Base-by-base conservation (phyloP, 441 rosid genomes). In the Aleurites moluccanus region DNA sequence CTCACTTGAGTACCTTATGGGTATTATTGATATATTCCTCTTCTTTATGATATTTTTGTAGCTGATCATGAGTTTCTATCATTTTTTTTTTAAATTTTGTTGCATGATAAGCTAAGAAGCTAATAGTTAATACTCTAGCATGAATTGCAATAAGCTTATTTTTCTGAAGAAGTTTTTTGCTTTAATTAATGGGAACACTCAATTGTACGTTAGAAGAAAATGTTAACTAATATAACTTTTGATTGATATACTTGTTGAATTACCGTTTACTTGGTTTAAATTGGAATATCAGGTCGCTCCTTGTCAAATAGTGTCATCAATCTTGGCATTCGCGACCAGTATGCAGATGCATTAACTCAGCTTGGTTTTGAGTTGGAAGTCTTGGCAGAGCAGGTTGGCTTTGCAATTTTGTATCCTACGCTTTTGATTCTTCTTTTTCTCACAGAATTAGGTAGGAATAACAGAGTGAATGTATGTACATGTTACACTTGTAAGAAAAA, bases 361-460 rank as follows among this genome's bases (percentile, higher is more conserved):
- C 88, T 86, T 75, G 89, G 88, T 78, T 86, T 86, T 79, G 88
- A 86, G 65, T 85, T 78, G 64, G 89, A 86, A 80, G 88, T 86
- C 77, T 45, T 86, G 77, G 88, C 85, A 10, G 89, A 86, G 82
- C 89, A 86, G 88, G 89, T 86, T 76, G 80, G 55, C 67, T 67
- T 75, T 47, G 33, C 67, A 50, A 69, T 75, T 27, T 20, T 35
- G 60, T 33, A 23, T 55, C 65, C 25, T 14, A 44, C 18, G 10
- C 42, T 13, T 44, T 42, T 44, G 50, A 20, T 10, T 21, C 3
- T 40, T 61, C 33, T 60, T 6, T 6, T 38, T 64, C 20, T 38
- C 21, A 40, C 28, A 1, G 10, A 40, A 21, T 64, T 21, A 40
- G 21, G 21, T 2, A 8, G 52, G 2, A 15, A 8, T 20, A 28